Base-by-base conservation (phyloP, 1,139 yeast genomes). In the Candida sp. region DNA sequence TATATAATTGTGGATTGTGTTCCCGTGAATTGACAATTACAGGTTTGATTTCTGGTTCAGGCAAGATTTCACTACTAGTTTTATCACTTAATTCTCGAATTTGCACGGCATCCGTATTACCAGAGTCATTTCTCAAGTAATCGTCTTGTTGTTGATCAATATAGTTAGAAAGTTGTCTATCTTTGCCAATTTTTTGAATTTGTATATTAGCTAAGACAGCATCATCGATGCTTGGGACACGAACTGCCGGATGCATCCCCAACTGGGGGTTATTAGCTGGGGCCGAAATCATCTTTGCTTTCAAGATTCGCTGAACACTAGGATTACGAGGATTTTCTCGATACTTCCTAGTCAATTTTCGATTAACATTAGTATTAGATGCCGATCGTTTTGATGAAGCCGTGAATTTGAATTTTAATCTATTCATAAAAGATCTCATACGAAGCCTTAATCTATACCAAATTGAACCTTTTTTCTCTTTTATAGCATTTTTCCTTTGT, bases 401-500 rank as follows among this genome's bases (percentile, higher is more conserved):
- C 21, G 45, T 57, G 42, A 68, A 68, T 41, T 53, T 57, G 38
- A 53, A 51, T 45, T 53, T 65, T 38, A 70, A 42, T 41, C 58
- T 64, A 21, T 52, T 43, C 4, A 63, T 40, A 40, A 61, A 43
- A 42, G 60, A 60, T 42, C 57, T 56, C 19, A 70, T 42, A 37
- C 64, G 47, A 35, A 65, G 44, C 43, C 60, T 60, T 42, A 70
- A 49, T 25, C 75, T 49, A 51, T 70, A 69, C 33, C 60, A 37
- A 38, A 58, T 43, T 29, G 70, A 50, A 2, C 74, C 74, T 43
- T 63, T 55, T 42, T 68, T 70, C 43, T 55, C 57, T 39, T 58
- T 58, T 7, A 73, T 66, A 22, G 78, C 77, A 39, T 58, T 67
- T 4, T 62, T 51, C 43, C 77, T 56, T 15, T 48, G 48, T 41